A percentile compares a stretch with the other conserved stretches of the same genome.
These are phyloP conservation scores for Flaveria robusta DNA, from an alignment of 129 eudicot species.

Conservation along the genomic window DNA sequence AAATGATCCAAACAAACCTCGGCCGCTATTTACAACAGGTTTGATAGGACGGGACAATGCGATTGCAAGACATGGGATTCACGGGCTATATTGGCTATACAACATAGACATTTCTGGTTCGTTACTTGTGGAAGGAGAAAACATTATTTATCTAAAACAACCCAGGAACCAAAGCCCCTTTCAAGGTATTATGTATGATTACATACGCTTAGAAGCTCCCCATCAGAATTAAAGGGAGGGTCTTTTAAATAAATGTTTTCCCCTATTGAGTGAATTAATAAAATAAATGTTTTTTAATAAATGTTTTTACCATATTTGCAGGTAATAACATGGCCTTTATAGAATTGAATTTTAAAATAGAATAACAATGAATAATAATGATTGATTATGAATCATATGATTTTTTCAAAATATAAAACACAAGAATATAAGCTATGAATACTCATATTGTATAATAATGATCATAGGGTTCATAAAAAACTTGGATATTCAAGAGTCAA, in stretches of 20 bases:
- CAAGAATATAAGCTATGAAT: too few relatives aligned
- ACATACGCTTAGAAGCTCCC: slow-evolving; percentile 58
- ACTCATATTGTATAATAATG: too few relatives aligned
- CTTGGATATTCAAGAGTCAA: too few relatives aligned
- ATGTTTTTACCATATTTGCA: too few relatives aligned
- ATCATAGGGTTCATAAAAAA: too few relatives aligned
- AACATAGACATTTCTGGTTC: slow-evolving; percentile 39
- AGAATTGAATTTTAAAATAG: too few relatives aligned
- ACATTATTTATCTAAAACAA: slow-evolving; percentile 48
- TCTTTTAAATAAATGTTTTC: neutral
- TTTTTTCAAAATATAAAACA: too few relatives aligned
- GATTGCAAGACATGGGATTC: slow-evolving; percentile 64
- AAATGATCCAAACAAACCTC: slow-evolving; percentile 32
- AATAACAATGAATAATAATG: too few relatives aligned
- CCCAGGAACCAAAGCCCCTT: slow-evolving; percentile 39
- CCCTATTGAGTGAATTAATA: neutral
- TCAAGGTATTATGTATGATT: slow-evolving; percentile 58
- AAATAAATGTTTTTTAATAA: too few relatives aligned
- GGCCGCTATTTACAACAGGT: slow-evolving; percentile 47
- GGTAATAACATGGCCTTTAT: too few relatives aligned
- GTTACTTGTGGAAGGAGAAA: slow-evolving; percentile 43
- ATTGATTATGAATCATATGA: too few relatives aligned
- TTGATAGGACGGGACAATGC: slow-evolving; percentile 55
- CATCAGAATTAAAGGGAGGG: neutral
- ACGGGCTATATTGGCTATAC: slow-evolving; percentile 50